These are phyloP conservation scores for Populus simonii DNA, from an alignment of 345 rosid genomes.

Conservation along the genomic window DNA sequence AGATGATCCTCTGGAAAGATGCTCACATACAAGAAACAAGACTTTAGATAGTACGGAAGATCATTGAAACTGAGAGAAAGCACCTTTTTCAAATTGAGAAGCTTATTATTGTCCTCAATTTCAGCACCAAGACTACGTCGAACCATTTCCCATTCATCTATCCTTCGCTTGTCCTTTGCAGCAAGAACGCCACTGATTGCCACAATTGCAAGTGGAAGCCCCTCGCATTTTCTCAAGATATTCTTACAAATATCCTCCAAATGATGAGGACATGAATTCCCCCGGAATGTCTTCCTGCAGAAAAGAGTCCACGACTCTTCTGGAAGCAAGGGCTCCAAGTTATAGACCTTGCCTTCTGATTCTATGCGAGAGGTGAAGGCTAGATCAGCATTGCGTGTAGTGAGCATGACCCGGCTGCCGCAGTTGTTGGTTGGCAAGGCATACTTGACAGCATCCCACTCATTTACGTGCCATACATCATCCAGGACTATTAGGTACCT, in stretches of 20 bases:
- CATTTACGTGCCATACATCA: conserved; percentile 19
- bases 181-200: conserved; percentile 24
- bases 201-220: conserved; percentile 28
- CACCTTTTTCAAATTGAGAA: not conserved
- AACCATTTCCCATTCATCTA: conserved; percentile 9
- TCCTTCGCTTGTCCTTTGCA: not conserved
- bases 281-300: conserved; percentile 22
- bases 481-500: conserved; percentile 26
- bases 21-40: not conserved
- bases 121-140: conserved; percentile 4
- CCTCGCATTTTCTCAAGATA: conserved; percentile 21
- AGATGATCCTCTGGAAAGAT: conserved; percentile 3
- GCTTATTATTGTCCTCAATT: not conserved
- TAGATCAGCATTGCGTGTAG: conserved; percentile 18
- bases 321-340: conserved; percentile 8
- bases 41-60: conserved; percentile 4
- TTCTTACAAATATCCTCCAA: conserved; percentile 16
- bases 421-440: conserved; percentile 12
- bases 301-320: conserved; percentile 21
- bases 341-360: conserved; percentile 9
- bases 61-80: conserved; percentile 9
- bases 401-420: conserved; percentile 28
- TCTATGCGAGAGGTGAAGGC: conserved; percentile 17
- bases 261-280: conserved; percentile 6
- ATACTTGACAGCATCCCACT: conserved; percentile 20